Evolutionary conservation across 148 eudicot genomes (phyloP).

Genomic region (Diospyros lotus): DNA sequence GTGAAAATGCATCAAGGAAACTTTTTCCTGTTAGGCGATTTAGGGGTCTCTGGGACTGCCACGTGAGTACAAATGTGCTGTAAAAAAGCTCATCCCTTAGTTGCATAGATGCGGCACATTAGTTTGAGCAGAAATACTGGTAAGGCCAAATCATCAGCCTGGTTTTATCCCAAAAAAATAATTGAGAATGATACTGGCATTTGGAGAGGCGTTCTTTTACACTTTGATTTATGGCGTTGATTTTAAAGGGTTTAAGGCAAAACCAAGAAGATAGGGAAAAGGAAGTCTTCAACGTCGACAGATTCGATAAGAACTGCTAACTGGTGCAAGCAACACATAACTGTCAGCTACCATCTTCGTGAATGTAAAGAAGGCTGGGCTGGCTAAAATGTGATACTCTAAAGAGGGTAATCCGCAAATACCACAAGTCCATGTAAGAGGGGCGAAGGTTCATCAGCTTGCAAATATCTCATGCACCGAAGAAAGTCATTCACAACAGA

Average conservation of each 20-base stretch:
- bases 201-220: not conserved
- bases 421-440: not conserved
- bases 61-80: too few relatives aligned
- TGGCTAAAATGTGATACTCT: not conserved
- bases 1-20: slow-evolving; percentile 4
- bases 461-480: slow-evolving; percentile 5
- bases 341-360: not conserved
- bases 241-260: not conserved
- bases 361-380: not conserved
- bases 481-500: not conserved
- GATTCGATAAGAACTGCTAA: not conserved
- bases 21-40: too few relatives aligned
- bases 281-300: slow-evolving; percentile 1
- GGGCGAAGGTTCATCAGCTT: not conserved
- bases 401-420: not conserved
- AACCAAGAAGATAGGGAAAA: not conserved
- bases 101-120: not conserved
- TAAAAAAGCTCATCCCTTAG: not conserved
- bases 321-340: not conserved
- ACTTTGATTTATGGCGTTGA: not conserved
- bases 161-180: not conserved
- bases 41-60: too few relatives aligned
- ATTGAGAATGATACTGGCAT: not conserved
- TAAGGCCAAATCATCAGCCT: not conserved
- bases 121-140: not conserved